phyloP scores from a whole-genome alignment of 169 alveolate genomes.

The Besnoitia besnoiti region DNA sequence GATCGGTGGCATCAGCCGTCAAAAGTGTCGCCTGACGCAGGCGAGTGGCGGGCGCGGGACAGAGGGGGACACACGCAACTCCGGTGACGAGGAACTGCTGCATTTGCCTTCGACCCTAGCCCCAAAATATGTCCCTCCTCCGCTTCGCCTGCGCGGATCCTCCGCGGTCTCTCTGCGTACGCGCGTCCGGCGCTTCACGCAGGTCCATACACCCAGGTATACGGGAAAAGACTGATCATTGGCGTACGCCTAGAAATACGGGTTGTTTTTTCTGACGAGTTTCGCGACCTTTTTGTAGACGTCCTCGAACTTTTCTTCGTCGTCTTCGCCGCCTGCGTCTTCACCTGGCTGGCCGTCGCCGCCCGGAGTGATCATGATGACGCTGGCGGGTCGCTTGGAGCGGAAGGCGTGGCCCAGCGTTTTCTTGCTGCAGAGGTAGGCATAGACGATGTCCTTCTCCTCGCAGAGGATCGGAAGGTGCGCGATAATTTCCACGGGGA shows the following conservation, averaged over 20 bases:
- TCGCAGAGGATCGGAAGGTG: constrained; percentile 97
- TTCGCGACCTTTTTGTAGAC: constrained; percentile 41
- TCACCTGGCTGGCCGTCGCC: not conserved
- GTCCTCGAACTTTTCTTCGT: constrained; percentile 25
- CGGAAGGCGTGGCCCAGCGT: constrained; percentile 93
- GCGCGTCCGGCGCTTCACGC: not conserved
- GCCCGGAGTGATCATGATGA: constrained; percentile 80
- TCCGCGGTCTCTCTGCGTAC: not conserved
- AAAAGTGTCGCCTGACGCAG: no score
- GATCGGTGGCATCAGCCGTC: no score
- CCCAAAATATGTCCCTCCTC: no score
- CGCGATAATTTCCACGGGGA: constrained; percentile 95
- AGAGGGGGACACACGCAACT: no score
- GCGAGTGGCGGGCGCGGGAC: no score
- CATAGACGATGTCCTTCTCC: constrained; percentile 90
- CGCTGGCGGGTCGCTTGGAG: constrained; percentile 95
- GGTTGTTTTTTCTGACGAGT: constrained; percentile 31
- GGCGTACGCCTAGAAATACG: constrained; percentile 22
- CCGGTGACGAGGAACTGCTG: no score
- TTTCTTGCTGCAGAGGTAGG: constrained; percentile 91
- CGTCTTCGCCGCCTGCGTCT: not conserved
- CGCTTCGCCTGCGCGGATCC: no score
- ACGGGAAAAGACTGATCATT: no score
- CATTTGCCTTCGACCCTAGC: no score
- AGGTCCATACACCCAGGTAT: not conserved